These are phyloP conservation scores for Gastrolobium villosum DNA, from an alignment of 306 rosid species.

Conservation along the genomic window DNA sequence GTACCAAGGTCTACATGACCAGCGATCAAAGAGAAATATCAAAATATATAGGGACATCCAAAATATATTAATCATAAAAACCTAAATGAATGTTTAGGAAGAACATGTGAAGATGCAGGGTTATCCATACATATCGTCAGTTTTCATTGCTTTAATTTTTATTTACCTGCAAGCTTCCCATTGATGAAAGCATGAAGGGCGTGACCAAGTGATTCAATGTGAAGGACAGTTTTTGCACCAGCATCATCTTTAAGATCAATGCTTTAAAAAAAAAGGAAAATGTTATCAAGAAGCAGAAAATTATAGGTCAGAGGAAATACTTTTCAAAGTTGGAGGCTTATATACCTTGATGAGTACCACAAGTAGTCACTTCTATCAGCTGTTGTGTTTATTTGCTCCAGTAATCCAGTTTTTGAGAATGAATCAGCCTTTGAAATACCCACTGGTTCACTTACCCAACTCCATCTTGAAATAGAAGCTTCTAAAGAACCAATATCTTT, in stretches of 20 bases:
- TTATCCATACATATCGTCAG: slow-evolving; percentile 13
- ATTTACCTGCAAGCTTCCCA: slow-evolving; percentile 81
- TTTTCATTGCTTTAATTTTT: slow-evolving; percentile 12
- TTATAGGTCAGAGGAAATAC: slow-evolving; percentile 37
- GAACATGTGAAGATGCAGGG: neutral
- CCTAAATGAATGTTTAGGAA: slow-evolving; percentile 3
- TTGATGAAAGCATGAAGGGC: slow-evolving; percentile 83
- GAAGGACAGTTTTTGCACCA: slow-evolving; percentile 74
- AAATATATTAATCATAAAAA: slow-evolving; percentile 5
- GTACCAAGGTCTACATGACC: neutral
- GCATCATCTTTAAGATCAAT: slow-evolving; percentile 62
- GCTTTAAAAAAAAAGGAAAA: slow-evolving; percentile 52
- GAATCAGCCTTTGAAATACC: slow-evolving; percentile 83
- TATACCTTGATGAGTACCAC: slow-evolving; percentile 95
- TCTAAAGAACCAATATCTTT: slow-evolving; percentile 61
- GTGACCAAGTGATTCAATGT: slow-evolving; percentile 94
- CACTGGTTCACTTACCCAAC: slow-evolving; percentile 90
- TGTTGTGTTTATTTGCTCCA: slow-evolving; percentile 95
- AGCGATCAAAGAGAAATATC: slow-evolving; percentile 7
- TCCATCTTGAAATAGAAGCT: slow-evolving; percentile 76
- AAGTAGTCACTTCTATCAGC: slow-evolving; percentile 96
- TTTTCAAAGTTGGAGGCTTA: slow-evolving; percentile 36
- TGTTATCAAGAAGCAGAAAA: slow-evolving; percentile 39
- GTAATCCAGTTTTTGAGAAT: slow-evolving; percentile 69
- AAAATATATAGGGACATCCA: neutral